Base-by-base conservation (phyloP, 306 rosid species). In the Prunus armeniaca region DNA sequence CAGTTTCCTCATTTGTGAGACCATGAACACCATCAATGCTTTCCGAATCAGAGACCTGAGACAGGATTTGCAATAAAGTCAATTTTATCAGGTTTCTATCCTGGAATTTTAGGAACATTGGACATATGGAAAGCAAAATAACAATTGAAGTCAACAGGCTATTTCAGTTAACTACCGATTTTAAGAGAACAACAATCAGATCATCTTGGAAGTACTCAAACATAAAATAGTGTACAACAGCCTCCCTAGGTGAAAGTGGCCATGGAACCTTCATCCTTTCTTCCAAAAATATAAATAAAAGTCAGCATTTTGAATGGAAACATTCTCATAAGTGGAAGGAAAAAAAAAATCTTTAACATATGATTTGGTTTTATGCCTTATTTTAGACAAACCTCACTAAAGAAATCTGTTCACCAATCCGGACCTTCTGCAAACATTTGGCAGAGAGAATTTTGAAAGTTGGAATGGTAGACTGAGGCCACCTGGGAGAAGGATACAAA, bases 201-300 rank as follows among this genome's bases (percentile, higher is more conserved):
- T 88, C 99, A 67, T 92, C 99, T 85, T 91, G 92, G 73, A 81
- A 73, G 82, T 96, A 96, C 83, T 96, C 99, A 65, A 96, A 92
- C 82, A 88, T 65, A 85, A 91, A 89, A 81, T 79, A 91, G 82
- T 92, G 98, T 67, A 91, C 74, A 64, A 91, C 57, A 38, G 89
- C 93, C 83, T 96, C 99, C 89, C 99, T 96, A 51, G 89, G 65
- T 19, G 99, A 89, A 75, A 92, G 87, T 2, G 99, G 99, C 99
- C 98, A 96, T 3, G 98, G 78, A 77, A 89, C 76, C 90, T 95
- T 95, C 91, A 92, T 60, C 93, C 98, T 95, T 92, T 80, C 96
- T 92, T 89, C 84, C 97, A 87, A 84, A 82, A 91, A 88, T 69
- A 80, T 73, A 69, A 65, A 80, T 76, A 68, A 87, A 80, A 76